Conservation (phyloP, 2,329 filamentous ascomycete genomes). For the Bertia moriformis region DNA sequence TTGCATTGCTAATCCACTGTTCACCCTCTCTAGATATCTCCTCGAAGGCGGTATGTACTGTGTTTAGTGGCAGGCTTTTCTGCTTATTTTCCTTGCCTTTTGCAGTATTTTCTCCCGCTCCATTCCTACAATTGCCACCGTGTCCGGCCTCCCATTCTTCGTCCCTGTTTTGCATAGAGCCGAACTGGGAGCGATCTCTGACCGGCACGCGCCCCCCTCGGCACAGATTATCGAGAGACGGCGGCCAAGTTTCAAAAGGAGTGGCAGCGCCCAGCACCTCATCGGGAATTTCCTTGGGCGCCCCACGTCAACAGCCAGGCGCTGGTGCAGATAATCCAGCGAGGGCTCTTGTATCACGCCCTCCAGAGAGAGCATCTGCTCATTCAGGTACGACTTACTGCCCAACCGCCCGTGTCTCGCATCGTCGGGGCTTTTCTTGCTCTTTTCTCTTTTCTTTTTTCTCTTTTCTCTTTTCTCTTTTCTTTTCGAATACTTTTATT, state of each 20-base stretch:
- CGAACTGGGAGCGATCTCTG: too few species aligned
- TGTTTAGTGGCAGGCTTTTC: slow-evolving; percentile 8
- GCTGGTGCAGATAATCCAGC: slow-evolving; percentile 47
- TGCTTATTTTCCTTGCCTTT: slow-evolving; percentile 5
- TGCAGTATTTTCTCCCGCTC: slow-evolving; percentile 3
- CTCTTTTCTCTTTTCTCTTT: background rate
- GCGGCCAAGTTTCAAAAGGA: slow-evolving; percentile 55
- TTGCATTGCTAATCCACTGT: slow-evolving; percentile 9
- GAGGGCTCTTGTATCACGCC: slow-evolving; percentile 45
- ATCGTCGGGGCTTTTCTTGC: slow-evolving; percentile 7
- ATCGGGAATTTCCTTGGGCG: slow-evolving; percentile 48
- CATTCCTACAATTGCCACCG: background rate
- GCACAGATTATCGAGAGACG: slow-evolving; percentile 51
- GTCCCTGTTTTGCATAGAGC: too few species aligned
- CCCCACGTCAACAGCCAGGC: slow-evolving; percentile 50
- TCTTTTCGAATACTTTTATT: background rate
- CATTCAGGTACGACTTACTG: slow-evolving; percentile 34
- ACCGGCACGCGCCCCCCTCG: too few species aligned
- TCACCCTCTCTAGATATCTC: slow-evolving; percentile 43
- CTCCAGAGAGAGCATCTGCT: slow-evolving; percentile 42
- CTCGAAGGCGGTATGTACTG: slow-evolving; percentile 51
- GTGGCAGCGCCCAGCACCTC: slow-evolving; percentile 48
- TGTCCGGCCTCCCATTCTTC: too few species aligned
- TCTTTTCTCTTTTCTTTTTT: background rate
- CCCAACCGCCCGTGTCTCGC: slow-evolving; percentile 4